phyloP scores from a whole-genome alignment of 495 filamentous ascomycete species.

The Hyaloscypha bicolor region DNA sequence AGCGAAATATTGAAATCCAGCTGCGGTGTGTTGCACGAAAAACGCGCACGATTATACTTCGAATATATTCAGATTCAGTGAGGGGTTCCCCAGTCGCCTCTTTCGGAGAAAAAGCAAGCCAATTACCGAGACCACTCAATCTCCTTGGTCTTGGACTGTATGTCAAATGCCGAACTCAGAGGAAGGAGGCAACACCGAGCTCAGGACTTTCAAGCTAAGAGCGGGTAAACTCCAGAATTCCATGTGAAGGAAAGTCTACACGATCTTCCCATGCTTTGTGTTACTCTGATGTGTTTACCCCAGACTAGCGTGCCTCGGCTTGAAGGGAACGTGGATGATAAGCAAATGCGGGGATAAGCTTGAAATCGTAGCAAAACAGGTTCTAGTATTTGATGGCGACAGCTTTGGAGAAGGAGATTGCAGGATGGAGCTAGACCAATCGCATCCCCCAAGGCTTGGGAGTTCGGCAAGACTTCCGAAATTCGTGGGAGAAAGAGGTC shows the following conservation, averaged over 20 bases:
- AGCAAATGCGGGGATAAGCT: not conserved
- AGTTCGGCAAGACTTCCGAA: not conserved
- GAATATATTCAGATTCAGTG: no score
- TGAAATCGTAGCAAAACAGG: not conserved
- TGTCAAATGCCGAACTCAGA: no score
- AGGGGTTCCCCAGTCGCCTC: no score
- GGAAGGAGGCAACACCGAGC: not conserved
- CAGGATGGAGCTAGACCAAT: not conserved
- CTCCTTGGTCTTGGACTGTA: no score
- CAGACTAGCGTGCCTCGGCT: constrained; percentile 25
- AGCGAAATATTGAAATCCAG: not conserved
- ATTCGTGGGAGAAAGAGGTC: not conserved
- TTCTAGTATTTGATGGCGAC: not conserved
- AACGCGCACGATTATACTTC: no score
- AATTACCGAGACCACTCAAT: no score
- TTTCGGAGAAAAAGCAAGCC: no score
- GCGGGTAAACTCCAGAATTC: not conserved
- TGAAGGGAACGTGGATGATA: not conserved
- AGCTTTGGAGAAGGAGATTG: not conserved
- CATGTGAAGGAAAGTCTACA: not conserved
- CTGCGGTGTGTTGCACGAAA: not conserved
- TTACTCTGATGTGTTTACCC: not conserved
- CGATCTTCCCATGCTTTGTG: not conserved
- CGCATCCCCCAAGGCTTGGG: not conserved
- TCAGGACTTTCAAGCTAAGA: not conserved